phyloP scores from a whole-genome alignment of 257 asterid species.

The Solanum corneliomulleri region DNA sequence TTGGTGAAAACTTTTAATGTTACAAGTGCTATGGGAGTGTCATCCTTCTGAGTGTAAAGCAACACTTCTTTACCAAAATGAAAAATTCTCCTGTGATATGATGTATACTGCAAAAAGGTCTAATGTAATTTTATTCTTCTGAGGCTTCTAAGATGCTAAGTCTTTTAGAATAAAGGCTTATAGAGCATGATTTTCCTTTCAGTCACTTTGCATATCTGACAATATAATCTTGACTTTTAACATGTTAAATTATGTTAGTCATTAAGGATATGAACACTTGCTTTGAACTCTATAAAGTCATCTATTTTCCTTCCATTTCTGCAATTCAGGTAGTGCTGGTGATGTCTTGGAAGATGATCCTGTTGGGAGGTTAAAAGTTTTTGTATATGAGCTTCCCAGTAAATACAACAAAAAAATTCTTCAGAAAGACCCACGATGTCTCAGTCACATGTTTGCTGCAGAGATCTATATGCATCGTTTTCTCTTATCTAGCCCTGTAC shows the following conservation, averaged over 20 bases:
- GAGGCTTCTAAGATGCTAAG: neutral
- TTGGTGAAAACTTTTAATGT: neutral
- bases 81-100: neutral
- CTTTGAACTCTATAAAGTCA: neutral
- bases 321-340: constrained; percentile 78
- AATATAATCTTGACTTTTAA: neutral
- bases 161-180: neutral
- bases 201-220: neutral
- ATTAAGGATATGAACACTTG: neutral
- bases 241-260: neutral
- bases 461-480: constrained; percentile 88
- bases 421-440: constrained; percentile 76
- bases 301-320: neutral
- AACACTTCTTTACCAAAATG: neutral
- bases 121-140: neutral
- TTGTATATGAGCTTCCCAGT: constrained; percentile 79
- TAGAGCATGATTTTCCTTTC: neutral
- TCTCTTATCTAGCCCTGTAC: constrained; percentile 65
- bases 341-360: constrained; percentile 94
- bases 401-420: constrained; percentile 70
- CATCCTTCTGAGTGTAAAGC: neutral
- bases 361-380: constrained; percentile 72
- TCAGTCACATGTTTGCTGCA: constrained; percentile 91
- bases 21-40: neutral
- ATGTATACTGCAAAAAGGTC: neutral